Base-by-base conservation (phyloP, 75 land plant genomes). In the Ceratopteris richardii region DNA sequence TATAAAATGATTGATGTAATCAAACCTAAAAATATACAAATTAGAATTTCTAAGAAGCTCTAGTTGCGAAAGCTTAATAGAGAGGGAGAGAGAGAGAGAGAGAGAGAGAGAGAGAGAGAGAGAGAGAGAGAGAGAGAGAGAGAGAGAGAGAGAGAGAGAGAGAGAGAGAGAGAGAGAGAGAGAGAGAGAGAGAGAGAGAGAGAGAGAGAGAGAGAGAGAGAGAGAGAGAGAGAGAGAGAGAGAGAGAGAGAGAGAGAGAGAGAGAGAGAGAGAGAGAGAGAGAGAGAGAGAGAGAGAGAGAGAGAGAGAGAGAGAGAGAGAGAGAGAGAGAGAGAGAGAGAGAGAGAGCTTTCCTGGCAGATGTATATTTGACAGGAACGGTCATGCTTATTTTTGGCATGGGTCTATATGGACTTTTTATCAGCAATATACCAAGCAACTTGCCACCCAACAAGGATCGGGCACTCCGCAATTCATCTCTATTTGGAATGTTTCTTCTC, bases 321-420 rank as follows among this genome's bases (percentile, higher is more conserved):
- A 33, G 37, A 33, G 37, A 33, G 37, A 33, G 37, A 33, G 51
- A 4, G 13, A 20, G 13, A 2, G 9, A 3, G 3, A 33, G 37
- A 3, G 37, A 9, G 3, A 33, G 3, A 4, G 37, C 9, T 3
- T 9, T 41, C 41, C 9, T 54, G 74, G 66, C 80, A 93, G 98
- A 93, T 93, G 98, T 93, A n/a, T 89, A 89, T 62, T 80, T 93
- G 67, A 82, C 86, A 65, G 98, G 98, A 12, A 93, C 98, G 14
- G 98, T 93, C 40, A 93, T 93, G 98, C 72, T 93, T 28, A 93
- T 93, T 31, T 93, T 93, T 69, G 98, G 85, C 12, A 93, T 93
- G 98, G 98, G 98, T 31, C 60, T 93, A 19, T 93, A 93, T 59
- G 98, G 88, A 53, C 73, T 93, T 31, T 93, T 93, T 57, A 93